Conservation (phyloP, 805 yeast species). For the Teunomyces kruisii region DNA sequence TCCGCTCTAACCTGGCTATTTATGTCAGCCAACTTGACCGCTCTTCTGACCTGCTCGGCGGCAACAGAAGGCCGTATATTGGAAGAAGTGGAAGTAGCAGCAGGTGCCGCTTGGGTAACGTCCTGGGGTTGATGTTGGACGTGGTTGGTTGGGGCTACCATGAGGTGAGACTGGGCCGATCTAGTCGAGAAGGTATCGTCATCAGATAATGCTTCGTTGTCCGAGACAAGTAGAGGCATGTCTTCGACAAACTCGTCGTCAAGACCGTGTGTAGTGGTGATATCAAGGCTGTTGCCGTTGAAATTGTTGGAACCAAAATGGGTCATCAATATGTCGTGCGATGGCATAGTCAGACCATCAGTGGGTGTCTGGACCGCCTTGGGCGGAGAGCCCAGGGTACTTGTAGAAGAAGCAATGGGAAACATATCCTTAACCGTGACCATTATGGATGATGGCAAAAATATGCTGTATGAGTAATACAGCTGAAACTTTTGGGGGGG, state of each 20-base stretch:
- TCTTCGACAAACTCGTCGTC: constrained; percentile 18
- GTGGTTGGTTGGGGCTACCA: not conserved
- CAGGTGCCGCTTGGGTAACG: not conserved
- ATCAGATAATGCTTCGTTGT: constrained; percentile 29
- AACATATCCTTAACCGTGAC: not conserved
- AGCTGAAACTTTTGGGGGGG: not conserved
- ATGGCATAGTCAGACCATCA: not conserved
- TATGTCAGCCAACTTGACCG: constrained; percentile 12
- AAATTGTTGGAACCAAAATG: not conserved
- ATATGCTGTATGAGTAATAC: not conserved
- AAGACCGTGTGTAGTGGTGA: constrained; percentile 5
- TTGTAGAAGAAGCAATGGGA: not conserved
- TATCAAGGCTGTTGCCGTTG: constrained; percentile 7
- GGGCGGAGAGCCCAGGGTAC: constrained; percentile 7
- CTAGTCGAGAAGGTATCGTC: constrained; percentile 20
- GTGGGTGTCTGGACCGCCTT: not conserved
- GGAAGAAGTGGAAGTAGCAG: not conserved
- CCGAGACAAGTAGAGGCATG: constrained; percentile 33
- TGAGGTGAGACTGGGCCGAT: constrained; percentile 2
- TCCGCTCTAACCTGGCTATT: not conserved
- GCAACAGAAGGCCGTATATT: constrained; percentile 12
- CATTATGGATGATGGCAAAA: not conserved
- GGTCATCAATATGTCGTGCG: constrained; percentile 8
- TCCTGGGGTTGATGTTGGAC: not conserved
- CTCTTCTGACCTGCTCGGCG: constrained; percentile 21